phyloP scores from a whole-genome alignment of 164 flowering plant genomes.

The Aristolochia fimbriata region DNA sequence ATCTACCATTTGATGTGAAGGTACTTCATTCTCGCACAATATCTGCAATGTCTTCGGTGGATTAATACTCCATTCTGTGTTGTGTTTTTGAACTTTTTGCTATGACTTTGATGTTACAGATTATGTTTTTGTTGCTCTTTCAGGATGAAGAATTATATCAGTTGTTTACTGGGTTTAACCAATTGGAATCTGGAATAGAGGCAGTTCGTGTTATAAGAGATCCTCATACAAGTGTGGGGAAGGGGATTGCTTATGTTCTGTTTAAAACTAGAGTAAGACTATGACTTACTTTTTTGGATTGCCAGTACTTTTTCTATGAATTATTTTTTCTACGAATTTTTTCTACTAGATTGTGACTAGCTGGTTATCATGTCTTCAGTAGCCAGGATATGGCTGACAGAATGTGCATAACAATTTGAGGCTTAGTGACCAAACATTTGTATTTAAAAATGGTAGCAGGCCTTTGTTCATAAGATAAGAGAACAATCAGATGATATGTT shows the following conservation, averaged over 20 bases:
- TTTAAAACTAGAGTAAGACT: conserved; percentile 70
- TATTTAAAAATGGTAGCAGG: too few relatives aligned
- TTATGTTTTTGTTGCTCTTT: conserved; percentile 2
- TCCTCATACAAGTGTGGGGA: conserved; percentile 59
- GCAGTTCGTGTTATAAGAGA: conserved; percentile 83
- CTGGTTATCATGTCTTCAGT: too few relatives aligned
- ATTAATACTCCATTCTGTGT: too few relatives aligned
- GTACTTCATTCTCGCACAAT: conserved; percentile 20
- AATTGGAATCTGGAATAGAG: conserved; percentile 58
- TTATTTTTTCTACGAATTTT: too few relatives aligned
- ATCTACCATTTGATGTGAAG: conserved; percentile 95
- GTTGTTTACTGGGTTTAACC: conserved; percentile 50
- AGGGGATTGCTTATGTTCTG: conserved; percentile 91
- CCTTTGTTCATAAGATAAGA: too few relatives aligned
- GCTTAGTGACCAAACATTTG: too few relatives aligned
- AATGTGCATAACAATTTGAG: too few relatives aligned
- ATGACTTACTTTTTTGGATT: background rate
- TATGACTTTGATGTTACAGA: background rate
- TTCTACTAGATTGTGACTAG: too few relatives aligned
- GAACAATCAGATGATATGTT: too few relatives aligned
- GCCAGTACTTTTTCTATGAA: background rate
- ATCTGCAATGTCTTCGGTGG: too few relatives aligned
- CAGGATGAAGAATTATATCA: conserved; percentile 95
- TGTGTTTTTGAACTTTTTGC: too few relatives aligned
- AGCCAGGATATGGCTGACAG: too few relatives aligned